phyloP scores from a whole-genome alignment of 148 eudicot species.

The Suaeda aralocaspica region DNA sequence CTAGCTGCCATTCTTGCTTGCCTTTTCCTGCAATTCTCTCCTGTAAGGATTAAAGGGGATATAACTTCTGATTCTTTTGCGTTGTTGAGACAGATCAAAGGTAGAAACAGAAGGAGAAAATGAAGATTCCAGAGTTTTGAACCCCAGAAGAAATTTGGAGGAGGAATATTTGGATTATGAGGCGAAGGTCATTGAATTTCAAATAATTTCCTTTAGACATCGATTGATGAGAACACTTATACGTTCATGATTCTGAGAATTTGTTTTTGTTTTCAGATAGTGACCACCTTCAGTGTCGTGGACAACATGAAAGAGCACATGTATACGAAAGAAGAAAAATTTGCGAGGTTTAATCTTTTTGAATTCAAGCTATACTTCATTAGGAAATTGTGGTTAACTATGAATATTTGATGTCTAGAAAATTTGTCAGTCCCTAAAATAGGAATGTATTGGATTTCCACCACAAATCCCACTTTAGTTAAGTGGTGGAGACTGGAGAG shows the following conservation, averaged over 20 bases:
- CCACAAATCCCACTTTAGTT: neutral
- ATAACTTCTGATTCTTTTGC: constrained; percentile 8
- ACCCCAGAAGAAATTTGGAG: constrained; percentile 76
- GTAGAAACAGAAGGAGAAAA: constrained; percentile 32
- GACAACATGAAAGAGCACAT: constrained; percentile 96
- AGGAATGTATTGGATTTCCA: neutral
- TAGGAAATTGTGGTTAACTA: neutral
- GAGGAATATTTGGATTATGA: constrained; percentile 91
- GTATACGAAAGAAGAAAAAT: constrained; percentile 49
- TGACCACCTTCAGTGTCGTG: constrained; percentile 91
- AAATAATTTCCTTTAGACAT: neutral
- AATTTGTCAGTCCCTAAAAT: neutral
- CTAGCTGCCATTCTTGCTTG: neutral
- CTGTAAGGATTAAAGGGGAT: neutral
- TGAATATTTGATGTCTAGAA: neutral
- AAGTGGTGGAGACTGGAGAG: neutral
- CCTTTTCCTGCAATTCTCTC: neutral
- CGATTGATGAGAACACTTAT: too few species aligned
- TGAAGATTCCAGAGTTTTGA: constrained; percentile 39
- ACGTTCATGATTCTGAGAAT: constrained; percentile 5
- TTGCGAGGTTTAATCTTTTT: constrained; percentile 50
- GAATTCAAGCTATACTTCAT: neutral
- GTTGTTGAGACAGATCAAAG: constrained; percentile 39
- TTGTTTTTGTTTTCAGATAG: constrained; percentile 45
- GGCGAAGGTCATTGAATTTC: constrained; percentile 56